Conservation (phyloP, 176 grass and related monocot genomes). For the Carex kokanica region DNA sequence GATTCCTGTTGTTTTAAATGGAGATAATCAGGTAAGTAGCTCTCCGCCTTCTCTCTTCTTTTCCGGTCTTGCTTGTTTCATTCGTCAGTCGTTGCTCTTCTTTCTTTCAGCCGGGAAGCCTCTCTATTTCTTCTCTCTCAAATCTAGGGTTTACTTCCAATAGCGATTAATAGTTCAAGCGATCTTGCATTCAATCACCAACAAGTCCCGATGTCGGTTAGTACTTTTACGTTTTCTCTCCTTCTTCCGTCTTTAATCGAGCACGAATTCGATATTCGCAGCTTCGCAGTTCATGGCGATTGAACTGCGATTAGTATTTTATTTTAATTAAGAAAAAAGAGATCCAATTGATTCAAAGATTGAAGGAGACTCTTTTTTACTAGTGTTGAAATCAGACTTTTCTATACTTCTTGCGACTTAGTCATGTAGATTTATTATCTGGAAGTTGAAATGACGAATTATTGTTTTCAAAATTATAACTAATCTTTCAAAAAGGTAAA, state of each 20-base stretch:
- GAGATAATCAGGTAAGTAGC: neutral
- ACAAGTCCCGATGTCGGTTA: conserved; percentile 24
- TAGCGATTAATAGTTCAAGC: neutral
- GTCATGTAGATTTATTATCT: neutral
- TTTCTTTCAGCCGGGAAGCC: neutral
- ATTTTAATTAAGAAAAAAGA: neutral
- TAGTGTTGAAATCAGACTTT: neutral
- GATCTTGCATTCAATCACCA: neutral
- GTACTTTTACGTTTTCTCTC: neutral
- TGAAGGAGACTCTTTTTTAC: neutral
- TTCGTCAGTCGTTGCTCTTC: conserved; percentile 20
- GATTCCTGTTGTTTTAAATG: neutral
- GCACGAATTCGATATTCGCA: neutral
- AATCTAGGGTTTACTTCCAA: conserved; percentile 16
- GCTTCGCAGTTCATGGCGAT: neutral
- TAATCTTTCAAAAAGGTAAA: neutral
- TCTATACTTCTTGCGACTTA: neutral
- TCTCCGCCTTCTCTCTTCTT: neutral
- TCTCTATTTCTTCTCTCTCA: neutral
- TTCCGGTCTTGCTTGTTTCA: conserved; percentile 14
- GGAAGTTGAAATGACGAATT: neutral
- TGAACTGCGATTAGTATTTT: neutral
- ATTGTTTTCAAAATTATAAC: neutral
- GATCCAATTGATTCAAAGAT: conserved; percentile 2
- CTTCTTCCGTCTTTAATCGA: neutral